phyloP scores from a whole-genome alignment of 805 yeast genomes.

The Henningerozyma blattae region DNA sequence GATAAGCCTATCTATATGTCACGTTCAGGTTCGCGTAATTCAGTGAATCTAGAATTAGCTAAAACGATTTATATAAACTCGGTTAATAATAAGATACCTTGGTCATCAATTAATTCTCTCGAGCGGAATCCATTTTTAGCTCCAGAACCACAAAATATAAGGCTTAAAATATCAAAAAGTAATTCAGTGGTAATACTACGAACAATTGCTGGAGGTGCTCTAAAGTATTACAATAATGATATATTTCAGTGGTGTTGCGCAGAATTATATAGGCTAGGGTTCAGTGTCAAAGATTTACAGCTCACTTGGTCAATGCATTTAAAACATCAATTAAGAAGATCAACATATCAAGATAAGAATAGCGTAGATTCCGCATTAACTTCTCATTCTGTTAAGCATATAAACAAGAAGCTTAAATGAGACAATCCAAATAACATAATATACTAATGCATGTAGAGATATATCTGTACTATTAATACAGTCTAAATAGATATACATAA shows the following conservation, averaged over 20 bases:
- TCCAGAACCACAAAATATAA: slow-evolving; percentile 9
- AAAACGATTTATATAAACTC: slow-evolving; percentile 12
- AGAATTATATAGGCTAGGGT: slow-evolving; percentile 12
- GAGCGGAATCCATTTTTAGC: slow-evolving; percentile 16
- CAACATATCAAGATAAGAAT: background rate
- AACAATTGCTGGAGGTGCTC: slow-evolving; percentile 15
- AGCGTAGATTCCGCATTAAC: background rate
- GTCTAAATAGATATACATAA: too few species aligned
- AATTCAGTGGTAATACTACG: slow-evolving; percentile 15
- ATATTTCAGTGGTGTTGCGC: slow-evolving; percentile 19
- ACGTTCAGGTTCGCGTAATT: slow-evolving; percentile 10
- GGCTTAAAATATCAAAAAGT: slow-evolving; percentile 10
- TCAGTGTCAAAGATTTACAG: slow-evolving; percentile 12
- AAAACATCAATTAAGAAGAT: slow-evolving; percentile 12
- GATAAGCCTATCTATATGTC: background rate
- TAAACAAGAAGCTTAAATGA: too few species aligned
- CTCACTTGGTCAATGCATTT: slow-evolving; percentile 16
- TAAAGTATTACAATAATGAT: slow-evolving; percentile 8
- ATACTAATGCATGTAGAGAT: too few species aligned
- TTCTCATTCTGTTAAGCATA: too few species aligned
- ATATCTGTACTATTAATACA: too few species aligned
- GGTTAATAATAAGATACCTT: too few species aligned
- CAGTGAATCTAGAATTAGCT: slow-evolving; percentile 11
- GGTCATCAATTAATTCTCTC: too few species aligned
- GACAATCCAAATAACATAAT: too few species aligned